These are phyloP conservation scores for Aspergillus pseudoterreus DNA, from an alignment of 2,329 filamentous ascomycete genomes.

Conservation along the genomic window DNA sequence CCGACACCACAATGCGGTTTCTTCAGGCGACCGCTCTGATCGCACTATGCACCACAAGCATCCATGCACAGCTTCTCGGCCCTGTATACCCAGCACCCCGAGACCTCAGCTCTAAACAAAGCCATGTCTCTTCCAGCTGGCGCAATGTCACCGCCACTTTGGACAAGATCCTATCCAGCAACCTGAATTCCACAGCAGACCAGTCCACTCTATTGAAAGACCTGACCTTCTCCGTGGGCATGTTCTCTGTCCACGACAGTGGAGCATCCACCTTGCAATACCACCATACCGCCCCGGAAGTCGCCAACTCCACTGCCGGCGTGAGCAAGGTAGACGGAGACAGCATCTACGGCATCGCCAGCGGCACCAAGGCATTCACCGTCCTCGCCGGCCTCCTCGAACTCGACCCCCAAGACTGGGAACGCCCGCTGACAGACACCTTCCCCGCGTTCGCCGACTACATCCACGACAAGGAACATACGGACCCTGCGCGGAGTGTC, in stretches of 20 bases:
- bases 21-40: background rate
- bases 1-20: background rate
- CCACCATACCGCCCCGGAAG: constrained; percentile 33
- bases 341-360: constrained; percentile 44
- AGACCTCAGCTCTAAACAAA: constrained; percentile 31
- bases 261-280: constrained; percentile 30
- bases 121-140: constrained; percentile 31
- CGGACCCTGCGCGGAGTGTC: constrained; percentile 31
- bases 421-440: constrained; percentile 46
- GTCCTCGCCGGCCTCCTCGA: constrained; percentile 37
- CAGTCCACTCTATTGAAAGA: constrained; percentile 20
- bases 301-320: constrained; percentile 27
- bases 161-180: constrained; percentile 11
- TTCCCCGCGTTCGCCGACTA: constrained; percentile 36
- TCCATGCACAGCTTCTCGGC: constrained; percentile 20
- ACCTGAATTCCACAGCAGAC: constrained; percentile 13
- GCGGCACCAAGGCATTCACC: constrained; percentile 38
- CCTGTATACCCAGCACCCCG: constrained; percentile 33
- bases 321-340: constrained; percentile 38
- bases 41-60: constrained; percentile 4
- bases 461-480: constrained; percentile 17
- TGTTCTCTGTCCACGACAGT: constrained; percentile 38
- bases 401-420: constrained; percentile 33
- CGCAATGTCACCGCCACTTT: constrained; percentile 27
- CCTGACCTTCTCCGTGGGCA: constrained; percentile 38